These are phyloP conservation scores for Bipolaris bicolor DNA, from an alignment of 2,329 filamentous ascomycete species.

Conservation along the genomic window DNA sequence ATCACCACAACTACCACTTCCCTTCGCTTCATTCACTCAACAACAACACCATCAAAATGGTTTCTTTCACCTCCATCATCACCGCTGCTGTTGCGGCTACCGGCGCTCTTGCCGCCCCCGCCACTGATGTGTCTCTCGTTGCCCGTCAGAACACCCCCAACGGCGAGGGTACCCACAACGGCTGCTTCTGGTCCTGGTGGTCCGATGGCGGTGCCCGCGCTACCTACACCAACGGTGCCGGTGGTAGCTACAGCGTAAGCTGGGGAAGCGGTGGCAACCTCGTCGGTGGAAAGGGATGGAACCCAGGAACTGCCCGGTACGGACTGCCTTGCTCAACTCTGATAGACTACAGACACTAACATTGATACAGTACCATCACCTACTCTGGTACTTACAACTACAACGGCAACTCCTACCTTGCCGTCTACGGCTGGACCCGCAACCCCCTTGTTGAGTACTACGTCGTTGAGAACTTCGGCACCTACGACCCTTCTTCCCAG, in stretches of 20 bases:
- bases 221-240: constrained; percentile 62
- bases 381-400: constrained; percentile 46
- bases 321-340: constrained; percentile 16
- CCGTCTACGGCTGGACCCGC: constrained; percentile 64
- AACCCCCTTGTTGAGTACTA: constrained; percentile 62
- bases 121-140: constrained; percentile 43
- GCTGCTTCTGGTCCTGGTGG: constrained; percentile 67
- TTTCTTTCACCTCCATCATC: constrained; percentile 38
- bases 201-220: constrained; percentile 60
- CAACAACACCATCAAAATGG: constrained; percentile 27
- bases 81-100: constrained; percentile 34
- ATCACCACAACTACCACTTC: constrained; percentile 12
- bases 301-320: constrained; percentile 59
- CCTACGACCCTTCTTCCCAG: constrained; percentile 57
- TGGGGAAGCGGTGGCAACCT: constrained; percentile 63
- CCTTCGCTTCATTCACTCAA: constrained; percentile 6
- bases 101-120: constrained; percentile 34
- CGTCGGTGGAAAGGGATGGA: constrained; percentile 66
- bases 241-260: constrained; percentile 57
- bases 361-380: constrained; percentile 33
- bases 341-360: not conserved
- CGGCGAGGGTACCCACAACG: constrained; percentile 60
- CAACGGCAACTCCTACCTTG: constrained; percentile 55
- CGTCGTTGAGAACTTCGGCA: constrained; percentile 59
- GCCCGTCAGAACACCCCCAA: constrained; percentile 52